Percentiles rank a stretch among this genome's conserved stretches.
Evolutionary conservation across 495 filamentous ascomycete genomes (phyloP).

Genomic region (Parmelia sp.): DNA sequence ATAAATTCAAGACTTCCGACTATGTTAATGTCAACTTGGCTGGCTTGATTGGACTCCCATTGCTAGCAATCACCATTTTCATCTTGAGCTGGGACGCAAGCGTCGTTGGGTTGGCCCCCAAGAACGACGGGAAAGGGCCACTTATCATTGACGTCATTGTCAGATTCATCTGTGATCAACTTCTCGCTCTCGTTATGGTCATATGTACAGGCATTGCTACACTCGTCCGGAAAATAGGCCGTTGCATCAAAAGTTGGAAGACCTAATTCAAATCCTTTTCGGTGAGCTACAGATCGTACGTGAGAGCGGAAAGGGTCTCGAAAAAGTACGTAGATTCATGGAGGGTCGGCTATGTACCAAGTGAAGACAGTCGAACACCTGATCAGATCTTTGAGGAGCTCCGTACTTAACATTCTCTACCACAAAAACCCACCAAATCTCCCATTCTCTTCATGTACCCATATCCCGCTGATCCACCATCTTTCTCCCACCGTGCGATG

Average conservation of each 20-base stretch:
- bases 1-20: constrained; percentile 18
- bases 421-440: too few relatives aligned
- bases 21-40: constrained; percentile 17
- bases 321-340: background rate
- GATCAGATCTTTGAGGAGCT: background rate
- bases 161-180: background rate
- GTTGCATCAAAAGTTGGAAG: background rate
- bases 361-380: background rate
- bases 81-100: constrained; percentile 10
- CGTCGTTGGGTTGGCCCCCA: background rate
- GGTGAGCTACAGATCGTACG: background rate
- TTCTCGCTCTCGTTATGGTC: background rate
- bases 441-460: background rate
- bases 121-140: background rate
- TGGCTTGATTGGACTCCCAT: constrained; percentile 10
- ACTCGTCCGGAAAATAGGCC: background rate
- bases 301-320: background rate
- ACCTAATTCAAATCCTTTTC: background rate
- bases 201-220: background rate
- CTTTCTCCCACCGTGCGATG: background rate
- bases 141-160: constrained; percentile 5
- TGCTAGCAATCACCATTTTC: constrained; percentile 12
- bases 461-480: too few relatives aligned
- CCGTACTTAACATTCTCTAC: background rate
- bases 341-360: background rate